Base-by-base conservation (phyloP, 75 land plant species). In the Cryptomeria japonica region DNA sequence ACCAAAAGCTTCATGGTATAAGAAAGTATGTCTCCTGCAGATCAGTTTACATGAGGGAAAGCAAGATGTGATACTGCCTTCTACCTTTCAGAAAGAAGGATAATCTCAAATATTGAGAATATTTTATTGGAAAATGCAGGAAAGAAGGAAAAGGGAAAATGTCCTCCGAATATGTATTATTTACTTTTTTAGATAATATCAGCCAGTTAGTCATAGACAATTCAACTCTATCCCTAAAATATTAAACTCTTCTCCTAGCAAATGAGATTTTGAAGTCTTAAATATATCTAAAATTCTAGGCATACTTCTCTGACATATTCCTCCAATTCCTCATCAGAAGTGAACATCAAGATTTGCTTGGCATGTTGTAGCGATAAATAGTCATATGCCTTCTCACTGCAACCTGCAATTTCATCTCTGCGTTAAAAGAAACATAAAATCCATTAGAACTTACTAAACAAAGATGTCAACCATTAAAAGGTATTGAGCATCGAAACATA, bases 331-430 rank as follows among this genome's bases (percentile, higher is more conserved):
- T 90, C 87, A 83, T 96, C 93, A 79, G 93, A 88, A 39, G 95
- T 89, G 86, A 93, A 97, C 93, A 94, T 92, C 90, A 96, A 84
- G 34, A 97, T 96, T 49, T 92, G 89, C 82, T 90, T 91, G 15
- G 99, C 98, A 93, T 97, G 95, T 56, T 86, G 88, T 49, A 95
- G 53, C 44, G 98, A 89, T 80, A 97, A 90, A 73, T 85, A 92
- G 87, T 96, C 98, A 91, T 96, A 97, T 41, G 98, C 99, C 90
- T 97, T 97, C 88, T 97, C 99, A 89, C 99, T 96, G 90, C 99
- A 97, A 42, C 99, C 99, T 84, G 98, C 95, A 85, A 97, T 97
- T 86, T 97, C 99, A 95, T 97, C 96, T 86, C 99, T 97, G 87
- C 86, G 84, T 76, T 51, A 5, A 37, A 88, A 85, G 19, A 11